Conservation (phyloP, 495 filamentous ascomycete genomes). For the Neurospora tetraspora region DNA sequence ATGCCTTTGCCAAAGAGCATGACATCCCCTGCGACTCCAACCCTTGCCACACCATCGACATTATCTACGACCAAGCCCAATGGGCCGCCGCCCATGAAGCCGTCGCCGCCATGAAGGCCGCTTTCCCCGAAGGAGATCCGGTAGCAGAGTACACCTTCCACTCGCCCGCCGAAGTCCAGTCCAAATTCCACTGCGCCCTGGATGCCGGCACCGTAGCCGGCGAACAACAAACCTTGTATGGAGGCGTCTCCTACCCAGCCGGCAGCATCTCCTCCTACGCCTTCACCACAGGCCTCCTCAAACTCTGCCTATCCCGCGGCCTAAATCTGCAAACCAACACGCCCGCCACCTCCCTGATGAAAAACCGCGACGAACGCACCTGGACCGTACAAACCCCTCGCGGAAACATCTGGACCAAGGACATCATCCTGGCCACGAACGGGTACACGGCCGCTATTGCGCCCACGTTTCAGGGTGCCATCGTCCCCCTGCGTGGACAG, state of each 20-base stretch:
- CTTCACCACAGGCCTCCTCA: conserved; percentile 51
- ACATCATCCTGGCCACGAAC: conserved; percentile 61
- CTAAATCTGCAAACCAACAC: conserved; percentile 56
- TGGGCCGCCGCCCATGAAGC: conserved; percentile 32
- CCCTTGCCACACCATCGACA: conserved; percentile 46
- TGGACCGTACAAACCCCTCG: conserved; percentile 45
- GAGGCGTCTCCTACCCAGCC: conserved; percentile 48
- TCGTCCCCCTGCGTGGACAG: conserved; percentile 60
- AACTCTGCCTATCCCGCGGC: conserved; percentile 39
- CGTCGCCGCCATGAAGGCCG: conserved; percentile 34
- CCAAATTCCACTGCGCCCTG: conserved; percentile 30
- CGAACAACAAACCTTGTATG: conserved; percentile 28
- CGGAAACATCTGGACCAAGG: conserved; percentile 41
- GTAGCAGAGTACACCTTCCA: conserved; percentile 39
- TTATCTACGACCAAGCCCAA: conserved; percentile 42
- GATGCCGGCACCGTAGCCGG: conserved; percentile 14
- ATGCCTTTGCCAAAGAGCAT: conserved; percentile 42
- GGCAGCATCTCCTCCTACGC: conserved; percentile 57
- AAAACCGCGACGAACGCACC: conserved; percentile 12
- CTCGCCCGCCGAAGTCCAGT: conserved; percentile 32
- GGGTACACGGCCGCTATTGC: conserved; percentile 55
- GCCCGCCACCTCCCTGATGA: conserved; percentile 31
- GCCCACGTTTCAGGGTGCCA: conserved; percentile 43
- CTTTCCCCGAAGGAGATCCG: conserved; percentile 30
- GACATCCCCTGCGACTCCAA: conserved; percentile 41